Evolutionary conservation across 2,329 filamentous ascomycete genomes (phyloP).

Genomic region (Rhynchosporium graminicola): DNA sequence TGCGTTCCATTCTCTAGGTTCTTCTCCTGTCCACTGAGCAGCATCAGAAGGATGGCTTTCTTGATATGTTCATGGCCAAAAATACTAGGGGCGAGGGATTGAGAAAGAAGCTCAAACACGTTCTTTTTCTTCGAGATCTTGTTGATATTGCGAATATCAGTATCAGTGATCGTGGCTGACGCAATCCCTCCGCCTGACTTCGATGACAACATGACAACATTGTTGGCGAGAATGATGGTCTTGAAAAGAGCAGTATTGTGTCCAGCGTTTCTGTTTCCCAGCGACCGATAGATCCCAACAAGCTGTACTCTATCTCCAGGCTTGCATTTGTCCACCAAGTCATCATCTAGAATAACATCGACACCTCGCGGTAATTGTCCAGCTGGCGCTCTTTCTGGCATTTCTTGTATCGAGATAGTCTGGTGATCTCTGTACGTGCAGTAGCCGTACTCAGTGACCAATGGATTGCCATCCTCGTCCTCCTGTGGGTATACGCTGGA

Average conservation of each 20-base stretch:
- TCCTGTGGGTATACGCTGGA: constrained; percentile 93
- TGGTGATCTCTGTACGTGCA: constrained; percentile 96
- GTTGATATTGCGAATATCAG: constrained; percentile 98
- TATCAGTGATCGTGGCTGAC: constrained; percentile 89
- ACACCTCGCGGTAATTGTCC: constrained; percentile 94
- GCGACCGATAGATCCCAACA: constrained; percentile 91
- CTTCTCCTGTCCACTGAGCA: constrained; percentile 95
- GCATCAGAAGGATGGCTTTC: constrained; percentile 93
- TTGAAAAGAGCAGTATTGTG: constrained; percentile 93
- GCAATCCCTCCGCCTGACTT: constrained; percentile 95
- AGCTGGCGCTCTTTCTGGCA: constrained; percentile 94
- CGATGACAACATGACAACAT: constrained; percentile 89
- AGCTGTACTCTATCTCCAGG: constrained; percentile 95
- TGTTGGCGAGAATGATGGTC: constrained; percentile 90
- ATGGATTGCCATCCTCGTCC: constrained; percentile 87
- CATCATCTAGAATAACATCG: constrained; percentile 95
- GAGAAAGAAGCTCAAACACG: constrained; percentile 87
- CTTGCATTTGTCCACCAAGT: constrained; percentile 92
- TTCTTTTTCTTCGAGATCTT: constrained; percentile 94
- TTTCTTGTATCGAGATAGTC: constrained; percentile 97
- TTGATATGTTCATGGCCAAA: constrained; percentile 98
- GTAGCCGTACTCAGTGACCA: constrained; percentile 94
- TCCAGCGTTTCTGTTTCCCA: constrained; percentile 91
- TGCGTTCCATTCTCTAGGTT: constrained; percentile 98
- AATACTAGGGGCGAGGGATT: constrained; percentile 94